These are phyloP conservation scores for Thermothelomyces thermophilus DNA, from an alignment of 2,329 filamentous ascomycete species.

Conservation along the genomic window DNA sequence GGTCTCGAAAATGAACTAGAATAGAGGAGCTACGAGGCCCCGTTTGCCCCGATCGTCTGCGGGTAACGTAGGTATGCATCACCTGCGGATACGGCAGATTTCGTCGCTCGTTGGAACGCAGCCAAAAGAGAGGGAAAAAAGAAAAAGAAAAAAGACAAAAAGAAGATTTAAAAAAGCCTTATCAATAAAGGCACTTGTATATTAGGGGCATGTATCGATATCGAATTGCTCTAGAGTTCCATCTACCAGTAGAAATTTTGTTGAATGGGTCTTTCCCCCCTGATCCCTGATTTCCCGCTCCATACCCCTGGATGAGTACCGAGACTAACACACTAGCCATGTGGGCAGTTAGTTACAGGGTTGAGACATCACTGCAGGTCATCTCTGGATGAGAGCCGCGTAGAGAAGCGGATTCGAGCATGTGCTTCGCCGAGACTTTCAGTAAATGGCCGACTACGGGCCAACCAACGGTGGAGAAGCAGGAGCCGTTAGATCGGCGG, in stretches of 20 bases:
- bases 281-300: constrained; percentile 2
- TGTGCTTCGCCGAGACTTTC: constrained; percentile 1
- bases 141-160: not conserved
- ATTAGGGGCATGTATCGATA: too few species aligned
- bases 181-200: too few species aligned
- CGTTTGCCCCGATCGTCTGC: too few species aligned
- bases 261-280: constrained; percentile 1
- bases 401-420: not conserved
- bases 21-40: not conserved
- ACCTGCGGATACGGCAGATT: too few species aligned
- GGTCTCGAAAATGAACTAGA: not conserved
- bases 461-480: too few species aligned
- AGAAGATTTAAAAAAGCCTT: too few species aligned
- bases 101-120: too few species aligned
- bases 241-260: not conserved
- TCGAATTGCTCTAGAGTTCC: not conserved
- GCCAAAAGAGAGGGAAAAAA: too few species aligned
- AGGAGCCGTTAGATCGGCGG: too few species aligned
- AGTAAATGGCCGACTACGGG: too few species aligned
- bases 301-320: not conserved
- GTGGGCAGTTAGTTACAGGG: not conserved
- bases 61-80: too few species aligned
- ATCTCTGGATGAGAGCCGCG: not conserved
- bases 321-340: not conserved
- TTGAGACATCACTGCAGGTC: not conserved